Evolutionary conservation across 1,139 yeast genomes (phyloP), one percentile per base, ranked within the genome.

Genomic region (Yamadazyma friedrichii): DNA sequence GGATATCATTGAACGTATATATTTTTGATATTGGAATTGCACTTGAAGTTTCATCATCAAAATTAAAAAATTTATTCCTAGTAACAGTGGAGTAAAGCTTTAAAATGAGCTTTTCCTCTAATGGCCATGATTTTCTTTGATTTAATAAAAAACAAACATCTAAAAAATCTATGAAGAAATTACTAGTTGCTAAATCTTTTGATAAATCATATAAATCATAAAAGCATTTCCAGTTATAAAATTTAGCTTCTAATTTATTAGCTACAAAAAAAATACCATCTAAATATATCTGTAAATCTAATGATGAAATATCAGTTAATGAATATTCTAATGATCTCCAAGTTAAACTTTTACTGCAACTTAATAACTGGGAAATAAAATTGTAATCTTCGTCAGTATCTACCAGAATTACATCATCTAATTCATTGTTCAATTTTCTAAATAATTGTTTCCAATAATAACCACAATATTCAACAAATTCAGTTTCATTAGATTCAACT

Each of bases 21-120:
- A 70, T 51, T 20, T 42, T 47, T 0, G 61, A 61, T 11, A 71
- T 38, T 2, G 64, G 36, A 6, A 53, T 55, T 1, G 68, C 67
- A 3, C 47, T 48, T 9, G 41, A 47, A 15, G 51, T 44, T 47
- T 72, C 78, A 42, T 68, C 72, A 1, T 49, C 53, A 42, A 69
- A 71, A 44, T 70, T 68, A 20, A 68, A 58, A 51, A 72, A 73
- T 42, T 59, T 66, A 33, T 71, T 48, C 1, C 48, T 32, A 0
- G 74, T 64, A 3, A 70, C 54, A 0, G 61, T 53, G 1, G 59
- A 42, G 44, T 69, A 70, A 3, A 71, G 41, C 24, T 53, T 55
- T 9, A 61, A 43, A 2, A 73, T 45, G 15, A 69, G 39, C 32
- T 54, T 54, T 35, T 72, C 78, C 32, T 69, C 68, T 2, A 70